Evolutionary conservation across 495 filamentous ascomycete species (phyloP).

Genomic region (Tetracladium setigerum): DNA sequence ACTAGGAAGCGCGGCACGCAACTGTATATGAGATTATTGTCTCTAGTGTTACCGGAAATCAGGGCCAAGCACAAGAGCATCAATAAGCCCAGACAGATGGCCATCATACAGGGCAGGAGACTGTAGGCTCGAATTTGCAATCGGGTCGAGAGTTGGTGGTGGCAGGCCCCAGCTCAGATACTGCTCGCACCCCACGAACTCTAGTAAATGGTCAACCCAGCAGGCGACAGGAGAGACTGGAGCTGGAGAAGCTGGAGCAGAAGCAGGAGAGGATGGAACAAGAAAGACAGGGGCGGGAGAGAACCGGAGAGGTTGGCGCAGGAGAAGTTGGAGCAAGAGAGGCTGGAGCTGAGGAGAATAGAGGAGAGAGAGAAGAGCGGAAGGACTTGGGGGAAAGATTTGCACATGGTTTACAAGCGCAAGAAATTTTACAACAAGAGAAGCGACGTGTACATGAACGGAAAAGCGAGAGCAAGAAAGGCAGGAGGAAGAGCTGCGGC

Average conservation of each 20-base stretch:
- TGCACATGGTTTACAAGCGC: background rate
- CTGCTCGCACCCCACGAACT: background rate
- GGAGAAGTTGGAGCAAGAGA: slow-evolving; percentile 4
- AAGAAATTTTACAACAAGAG: background rate
- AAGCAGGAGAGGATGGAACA: slow-evolving; percentile 1
- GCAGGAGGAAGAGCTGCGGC: background rate
- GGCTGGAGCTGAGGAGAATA: background rate
- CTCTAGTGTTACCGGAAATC: background rate
- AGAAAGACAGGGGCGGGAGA: background rate
- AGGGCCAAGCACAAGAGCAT: too few species aligned
- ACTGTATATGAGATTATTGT: background rate
- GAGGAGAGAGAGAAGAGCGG: background rate
- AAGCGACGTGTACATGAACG: background rate
- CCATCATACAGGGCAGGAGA: background rate
- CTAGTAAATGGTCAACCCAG: too few species aligned
- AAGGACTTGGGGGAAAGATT: background rate
- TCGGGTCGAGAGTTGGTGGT: background rate
- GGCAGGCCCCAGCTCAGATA: background rate
- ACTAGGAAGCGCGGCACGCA: background rate
- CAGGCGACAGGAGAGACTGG: background rate
- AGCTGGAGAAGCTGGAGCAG: background rate
- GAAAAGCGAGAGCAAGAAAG: background rate
- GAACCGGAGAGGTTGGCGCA: slow-evolving; percentile 1
- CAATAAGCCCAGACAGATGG: background rate
- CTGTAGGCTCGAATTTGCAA: background rate